Percentiles rank a stretch among this genome's conserved stretches.
These are phyloP conservation scores for Ensete glaucum DNA, from an alignment of 176 grass and related monocot genomes.

Conservation along the genomic window DNA sequence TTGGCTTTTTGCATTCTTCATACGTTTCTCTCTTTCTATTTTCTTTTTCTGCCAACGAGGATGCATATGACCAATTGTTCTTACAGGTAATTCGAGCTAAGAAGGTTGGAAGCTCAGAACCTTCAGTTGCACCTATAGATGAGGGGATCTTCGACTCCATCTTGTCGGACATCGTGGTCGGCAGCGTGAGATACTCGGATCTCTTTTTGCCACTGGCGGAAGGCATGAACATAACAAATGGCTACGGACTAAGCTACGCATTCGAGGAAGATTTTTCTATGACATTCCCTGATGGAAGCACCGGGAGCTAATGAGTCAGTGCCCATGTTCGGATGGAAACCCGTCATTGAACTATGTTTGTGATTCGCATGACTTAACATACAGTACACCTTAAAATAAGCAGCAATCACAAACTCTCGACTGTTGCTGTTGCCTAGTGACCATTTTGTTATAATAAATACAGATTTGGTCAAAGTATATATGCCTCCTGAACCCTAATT, in stretches of 20 bases:
- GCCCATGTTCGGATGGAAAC: background rate
- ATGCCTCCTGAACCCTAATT: too few species aligned
- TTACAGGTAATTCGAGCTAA: constrained; percentile 74
- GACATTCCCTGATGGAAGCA: constrained; percentile 29
- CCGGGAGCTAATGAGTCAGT: background rate
- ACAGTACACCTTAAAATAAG: too few species aligned
- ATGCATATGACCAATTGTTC: too few species aligned
- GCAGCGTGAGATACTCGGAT: constrained; percentile 63
- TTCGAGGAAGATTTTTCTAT: constrained; percentile 26
- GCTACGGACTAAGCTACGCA: constrained; percentile 28
- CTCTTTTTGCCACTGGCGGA: constrained; percentile 58
- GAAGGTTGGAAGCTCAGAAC: constrained; percentile 35
- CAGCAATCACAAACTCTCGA: too few species aligned
- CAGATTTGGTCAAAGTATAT: too few species aligned
- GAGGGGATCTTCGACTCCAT: constrained; percentile 73
- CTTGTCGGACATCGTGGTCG: constrained; percentile 67
- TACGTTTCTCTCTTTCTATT: background rate
- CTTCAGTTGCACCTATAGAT: constrained; percentile 27
- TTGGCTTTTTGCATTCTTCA: background rate
- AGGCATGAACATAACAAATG: constrained; percentile 32
- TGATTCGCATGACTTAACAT: too few species aligned
- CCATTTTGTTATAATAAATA: too few species aligned
- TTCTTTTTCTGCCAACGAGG: too few species aligned
- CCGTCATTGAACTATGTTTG: background rate
- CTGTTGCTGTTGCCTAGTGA: too few species aligned